phyloP scores from a whole-genome alignment of 2,329 filamentous ascomycete species.

The Esteya vermicola region DNA sequence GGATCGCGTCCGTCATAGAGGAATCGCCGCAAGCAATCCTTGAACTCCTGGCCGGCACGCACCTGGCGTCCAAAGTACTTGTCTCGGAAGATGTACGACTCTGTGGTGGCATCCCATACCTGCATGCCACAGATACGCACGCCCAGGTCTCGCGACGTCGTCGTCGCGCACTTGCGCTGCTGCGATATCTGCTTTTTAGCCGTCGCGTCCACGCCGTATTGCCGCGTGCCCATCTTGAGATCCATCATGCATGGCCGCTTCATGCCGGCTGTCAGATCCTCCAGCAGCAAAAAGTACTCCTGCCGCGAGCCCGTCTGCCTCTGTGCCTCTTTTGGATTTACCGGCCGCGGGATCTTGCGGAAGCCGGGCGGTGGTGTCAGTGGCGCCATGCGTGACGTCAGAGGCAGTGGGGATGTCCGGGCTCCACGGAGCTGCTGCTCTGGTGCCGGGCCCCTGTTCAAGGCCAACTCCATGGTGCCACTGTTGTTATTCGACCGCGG shows the following conservation, averaged over 20 bases:
- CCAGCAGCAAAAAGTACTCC: conserved; percentile 83
- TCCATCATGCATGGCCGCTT: conserved; percentile 92
- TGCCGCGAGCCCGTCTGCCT: conserved; percentile 51
- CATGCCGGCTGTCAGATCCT: conserved; percentile 95
- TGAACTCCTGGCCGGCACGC: conserved; percentile 78
- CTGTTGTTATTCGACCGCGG: too few species aligned
- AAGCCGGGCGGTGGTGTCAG: conserved; percentile 15
- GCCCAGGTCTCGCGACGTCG: conserved; percentile 80
- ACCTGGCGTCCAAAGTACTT: conserved; percentile 91
- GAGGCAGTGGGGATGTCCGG: neutral
- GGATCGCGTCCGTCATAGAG: conserved; percentile 80
- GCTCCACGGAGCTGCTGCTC: too few species aligned
- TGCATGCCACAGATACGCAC: conserved; percentile 93
- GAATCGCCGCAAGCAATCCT: conserved; percentile 75
- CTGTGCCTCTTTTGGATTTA: conserved; percentile 67
- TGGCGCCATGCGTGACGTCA: neutral
- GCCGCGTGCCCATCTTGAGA: conserved; percentile 95
- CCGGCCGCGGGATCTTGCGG: conserved; percentile 39
- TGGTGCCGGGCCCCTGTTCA: neutral
- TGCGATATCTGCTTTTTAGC: conserved; percentile 91
- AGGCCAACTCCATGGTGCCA: neutral
- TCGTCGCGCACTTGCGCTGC: conserved; percentile 79
- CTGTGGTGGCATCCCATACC: conserved; percentile 76
- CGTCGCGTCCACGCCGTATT: conserved; percentile 85
- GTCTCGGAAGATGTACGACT: conserved; percentile 89